These are phyloP conservation scores for Suillus variegatus DNA, from an alignment of 768 basidiomycete genomes.

Conservation along the genomic window DNA sequence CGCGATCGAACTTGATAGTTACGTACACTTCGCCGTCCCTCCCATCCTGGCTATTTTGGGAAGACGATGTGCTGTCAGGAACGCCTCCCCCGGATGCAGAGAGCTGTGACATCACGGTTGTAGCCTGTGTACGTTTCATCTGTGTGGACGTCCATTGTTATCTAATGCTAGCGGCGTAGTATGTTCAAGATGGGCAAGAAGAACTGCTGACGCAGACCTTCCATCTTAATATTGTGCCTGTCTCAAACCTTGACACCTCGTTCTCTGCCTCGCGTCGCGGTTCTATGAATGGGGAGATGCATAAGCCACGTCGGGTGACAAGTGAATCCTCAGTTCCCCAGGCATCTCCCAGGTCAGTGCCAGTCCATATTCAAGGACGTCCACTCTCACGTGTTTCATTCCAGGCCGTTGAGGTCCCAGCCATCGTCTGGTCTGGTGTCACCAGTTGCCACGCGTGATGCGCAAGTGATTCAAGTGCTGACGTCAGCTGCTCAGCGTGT, in stretches of 20 bases:
- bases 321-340: conserved; percentile 41
- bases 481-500: conserved; percentile 78
- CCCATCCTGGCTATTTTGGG: conserved; percentile 89
- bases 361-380: not conserved
- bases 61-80: conserved; percentile 79
- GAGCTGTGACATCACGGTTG: conserved; percentile 71
- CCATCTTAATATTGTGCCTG: conserved; percentile 71
- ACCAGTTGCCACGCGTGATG: conserved; percentile 50
- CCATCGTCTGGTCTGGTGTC: conserved; percentile 31
- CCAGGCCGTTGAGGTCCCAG: conserved; percentile 34
- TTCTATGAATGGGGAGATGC: conserved; percentile 45
- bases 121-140: conserved; percentile 62
- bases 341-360: conserved; percentile 31
- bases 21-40: conserved; percentile 78
- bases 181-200: conserved; percentile 73
- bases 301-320: conserved; percentile 42
- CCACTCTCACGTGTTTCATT: conserved; percentile 11
- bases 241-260: conserved; percentile 48
- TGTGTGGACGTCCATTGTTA: conserved; percentile 12
- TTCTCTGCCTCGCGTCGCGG: conserved; percentile 47
- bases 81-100: conserved; percentile 76
- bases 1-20: conserved; percentile 77
- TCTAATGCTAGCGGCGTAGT: conserved; percentile 42
- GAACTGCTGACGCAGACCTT: conserved; percentile 67
- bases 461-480: conserved; percentile 76